phyloP scores from a whole-genome alignment of 2,329 filamentous ascomycete genomes.

The Chaetomiaceae sp. region DNA sequence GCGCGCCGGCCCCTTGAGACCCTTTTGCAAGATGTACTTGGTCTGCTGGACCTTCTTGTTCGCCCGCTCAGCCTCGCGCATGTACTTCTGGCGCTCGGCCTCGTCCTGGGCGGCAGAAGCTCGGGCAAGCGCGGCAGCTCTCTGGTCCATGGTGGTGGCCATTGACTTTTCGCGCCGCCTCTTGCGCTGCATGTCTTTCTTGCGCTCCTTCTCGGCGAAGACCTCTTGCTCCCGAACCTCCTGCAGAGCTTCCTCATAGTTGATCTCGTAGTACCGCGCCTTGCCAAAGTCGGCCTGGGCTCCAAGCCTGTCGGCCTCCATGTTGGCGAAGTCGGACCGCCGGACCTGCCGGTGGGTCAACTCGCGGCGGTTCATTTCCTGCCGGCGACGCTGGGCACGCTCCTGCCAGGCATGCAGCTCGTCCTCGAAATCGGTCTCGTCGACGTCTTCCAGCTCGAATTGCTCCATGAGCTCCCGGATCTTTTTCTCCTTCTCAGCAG shows the following conservation, averaged over 20 bases:
- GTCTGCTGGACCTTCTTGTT: conserved; percentile 92
- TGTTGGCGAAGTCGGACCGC: conserved; percentile 54
- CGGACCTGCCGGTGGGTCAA: conserved; percentile 59
- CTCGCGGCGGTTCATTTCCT: conserved; percentile 63
- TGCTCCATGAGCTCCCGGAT: conserved; percentile 61
- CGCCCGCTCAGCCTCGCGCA: conserved; percentile 82
- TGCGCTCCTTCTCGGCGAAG: conserved; percentile 93
- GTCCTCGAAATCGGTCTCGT: conserved; percentile 41
- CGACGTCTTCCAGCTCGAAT: conserved; percentile 42
- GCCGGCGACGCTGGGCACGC: conserved; percentile 61
- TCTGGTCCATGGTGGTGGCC: conserved; percentile 86
- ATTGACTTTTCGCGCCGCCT: conserved; percentile 92
- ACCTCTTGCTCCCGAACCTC: conserved; percentile 88
- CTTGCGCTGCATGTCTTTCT: conserved; percentile 99
- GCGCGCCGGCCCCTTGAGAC: conserved; percentile 71
- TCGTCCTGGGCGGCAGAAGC: conserved; percentile 78
- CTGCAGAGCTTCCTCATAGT: conserved; percentile 75
- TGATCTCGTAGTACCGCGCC: conserved; percentile 68
- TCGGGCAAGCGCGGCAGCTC: conserved; percentile 74
- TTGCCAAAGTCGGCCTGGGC: conserved; percentile 68
- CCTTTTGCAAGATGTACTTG: conserved; percentile 79
- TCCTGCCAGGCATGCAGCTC: conserved; percentile 49
- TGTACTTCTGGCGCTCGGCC: conserved; percentile 71
- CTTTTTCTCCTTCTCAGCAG: conserved; percentile 61
- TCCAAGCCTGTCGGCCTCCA: conserved; percentile 58